These are phyloP conservation scores for Aspergillus jensenii DNA, from an alignment of 2,329 filamentous ascomycete genomes.

Conservation along the genomic window DNA sequence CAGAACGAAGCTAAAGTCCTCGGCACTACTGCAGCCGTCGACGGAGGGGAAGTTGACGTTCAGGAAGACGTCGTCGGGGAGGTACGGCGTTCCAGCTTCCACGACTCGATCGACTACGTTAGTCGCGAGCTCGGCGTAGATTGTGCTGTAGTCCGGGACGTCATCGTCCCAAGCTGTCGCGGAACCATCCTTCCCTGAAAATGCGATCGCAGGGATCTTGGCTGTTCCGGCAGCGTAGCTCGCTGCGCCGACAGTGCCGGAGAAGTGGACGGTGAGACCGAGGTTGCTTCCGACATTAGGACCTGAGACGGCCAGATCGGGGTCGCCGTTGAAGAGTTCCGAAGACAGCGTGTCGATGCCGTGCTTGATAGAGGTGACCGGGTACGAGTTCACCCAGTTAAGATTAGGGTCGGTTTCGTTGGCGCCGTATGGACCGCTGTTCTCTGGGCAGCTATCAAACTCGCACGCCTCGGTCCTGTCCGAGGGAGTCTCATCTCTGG, in stretches of 20 bases:
- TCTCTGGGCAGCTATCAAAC: slow-evolving; percentile 60
- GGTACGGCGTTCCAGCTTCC: slow-evolving; percentile 59
- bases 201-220: slow-evolving; percentile 66
- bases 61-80: slow-evolving; percentile 61
- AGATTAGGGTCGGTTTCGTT: slow-evolving; percentile 59
- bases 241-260: slow-evolving; percentile 68
- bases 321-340: slow-evolving; percentile 53
- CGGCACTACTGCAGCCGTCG: slow-evolving; percentile 51
- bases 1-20: slow-evolving; percentile 64
- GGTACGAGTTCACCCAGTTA: slow-evolving; percentile 72
- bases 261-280: slow-evolving; percentile 57
- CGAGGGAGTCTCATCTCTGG: slow-evolving; percentile 50
- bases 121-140: slow-evolving; percentile 65
- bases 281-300: slow-evolving; percentile 63
- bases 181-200: slow-evolving; percentile 57
- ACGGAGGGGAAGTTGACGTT: slow-evolving; percentile 68
- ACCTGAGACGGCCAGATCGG: slow-evolving; percentile 66
- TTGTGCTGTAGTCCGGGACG: slow-evolving; percentile 50
- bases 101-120: slow-evolving; percentile 59
- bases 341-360: slow-evolving; percentile 60
- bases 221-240: slow-evolving; percentile 55
- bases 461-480: slow-evolving; percentile 55
- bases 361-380: slow-evolving; percentile 63
- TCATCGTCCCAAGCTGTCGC: slow-evolving; percentile 54
- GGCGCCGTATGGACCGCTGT: slow-evolving; percentile 56